Base-by-base conservation (phyloP, 805 yeast genomes). In the Starmera amethionina region DNA sequence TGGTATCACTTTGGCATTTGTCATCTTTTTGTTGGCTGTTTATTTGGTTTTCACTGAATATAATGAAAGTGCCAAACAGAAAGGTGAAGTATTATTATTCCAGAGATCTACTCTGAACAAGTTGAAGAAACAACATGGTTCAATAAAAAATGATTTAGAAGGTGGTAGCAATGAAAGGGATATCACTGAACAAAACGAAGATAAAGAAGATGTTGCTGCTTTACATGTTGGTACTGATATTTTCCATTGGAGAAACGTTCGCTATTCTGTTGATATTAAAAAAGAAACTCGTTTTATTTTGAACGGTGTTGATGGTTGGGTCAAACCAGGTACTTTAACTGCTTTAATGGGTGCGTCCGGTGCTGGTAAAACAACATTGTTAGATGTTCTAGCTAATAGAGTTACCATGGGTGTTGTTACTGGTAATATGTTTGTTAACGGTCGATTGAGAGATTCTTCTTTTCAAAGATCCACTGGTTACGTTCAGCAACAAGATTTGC, bases 291-390 rank as follows among this genome's bases (percentile, higher is more conserved):
- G 87, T 53, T 68, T 78, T 44, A 73, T 82, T 45, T 62, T 82
- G 54, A 66, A 68, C 45, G 70, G 73, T 45, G 84, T 83, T 42
- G 85, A 80, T 55, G 93, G 90, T 38, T 82, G 85, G 83, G 88
- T 82, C 34, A 79, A 80, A 54, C 89, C 89, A 9, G 89, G 89
- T 47, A 81, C 87, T 36, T 63, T 83, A 54, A 83, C 90, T 39
- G 93, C 93, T 5, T 60, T 78, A 39, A 77, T 77, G 82, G 85
- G 87, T 50, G 79, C 81, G 14, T 77, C 87, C 33, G 88, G 88
- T 64, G 88, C 89, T 44, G 89, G 89, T 68, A 81, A 81, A 55
- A 82, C 89, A 15, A 81, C 88, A 7, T 64, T 81, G 43, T 65
- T 81, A 50, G 82, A 81, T 63, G 78, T 79, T 52, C 67, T 82